phyloP scores from a whole-genome alignment of 306 rosid genomes.

The Myrica gale region DNA sequence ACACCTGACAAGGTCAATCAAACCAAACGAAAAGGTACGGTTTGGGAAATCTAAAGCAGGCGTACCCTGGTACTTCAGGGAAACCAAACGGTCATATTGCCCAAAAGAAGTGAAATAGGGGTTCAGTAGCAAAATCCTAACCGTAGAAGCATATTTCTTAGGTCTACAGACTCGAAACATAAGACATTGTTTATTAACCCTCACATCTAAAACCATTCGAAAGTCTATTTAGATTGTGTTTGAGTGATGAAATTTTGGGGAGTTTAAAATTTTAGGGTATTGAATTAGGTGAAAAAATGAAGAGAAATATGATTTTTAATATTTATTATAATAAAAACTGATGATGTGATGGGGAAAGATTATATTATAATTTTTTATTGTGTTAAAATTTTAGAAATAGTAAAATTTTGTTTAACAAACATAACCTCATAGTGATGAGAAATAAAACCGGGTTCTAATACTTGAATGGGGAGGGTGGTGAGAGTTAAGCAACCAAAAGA shows the following conservation, averaged over 20 bases:
- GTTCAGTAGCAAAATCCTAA: slow-evolving; percentile 39
- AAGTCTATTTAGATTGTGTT: too few relatives aligned
- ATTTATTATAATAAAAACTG: too few relatives aligned
- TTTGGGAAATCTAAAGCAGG: slow-evolving; percentile 27
- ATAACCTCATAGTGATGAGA: too few relatives aligned
- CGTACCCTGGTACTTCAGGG: slow-evolving; percentile 11
- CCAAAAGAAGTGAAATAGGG: slow-evolving; percentile 22
- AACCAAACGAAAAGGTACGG: slow-evolving; percentile 35
- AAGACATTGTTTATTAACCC: slow-evolving; percentile 1
- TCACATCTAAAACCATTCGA: neutral
- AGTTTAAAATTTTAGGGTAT: too few relatives aligned
- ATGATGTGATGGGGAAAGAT: too few relatives aligned
- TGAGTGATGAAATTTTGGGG: too few relatives aligned
- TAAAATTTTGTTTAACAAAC: too few relatives aligned
- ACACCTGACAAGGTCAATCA: slow-evolving; percentile 11
- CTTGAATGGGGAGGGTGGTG: neutral
- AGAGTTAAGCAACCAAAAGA: too few relatives aligned
- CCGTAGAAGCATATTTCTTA: slow-evolving; percentile 40
- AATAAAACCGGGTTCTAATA: neutral
- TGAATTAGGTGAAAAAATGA: too few relatives aligned
- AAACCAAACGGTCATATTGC: slow-evolving; percentile 17
- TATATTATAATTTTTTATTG: too few relatives aligned
- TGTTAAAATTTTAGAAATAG: too few relatives aligned
- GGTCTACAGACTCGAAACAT: slow-evolving; percentile 43
- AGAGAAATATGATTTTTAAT: too few relatives aligned